phyloP scores from a whole-genome alignment of 2,329 filamentous ascomycete genomes.

The Epichloe bromicola region DNA sequence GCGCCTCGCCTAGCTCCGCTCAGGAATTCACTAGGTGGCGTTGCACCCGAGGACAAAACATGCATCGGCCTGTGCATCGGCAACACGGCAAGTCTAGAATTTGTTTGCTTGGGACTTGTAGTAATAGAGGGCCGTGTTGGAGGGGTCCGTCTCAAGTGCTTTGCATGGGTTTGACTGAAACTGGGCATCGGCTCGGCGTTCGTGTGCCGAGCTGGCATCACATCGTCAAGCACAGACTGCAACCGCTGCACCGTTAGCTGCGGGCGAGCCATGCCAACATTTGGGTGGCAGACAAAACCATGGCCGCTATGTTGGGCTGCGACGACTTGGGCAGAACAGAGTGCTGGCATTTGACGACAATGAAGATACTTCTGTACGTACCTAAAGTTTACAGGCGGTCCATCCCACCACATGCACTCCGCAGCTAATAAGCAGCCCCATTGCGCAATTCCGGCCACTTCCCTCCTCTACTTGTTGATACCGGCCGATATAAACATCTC shows the following conservation, averaged over 20 bases:
- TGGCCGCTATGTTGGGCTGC: not conserved
- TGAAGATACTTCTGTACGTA: no score
- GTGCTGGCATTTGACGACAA: no score
- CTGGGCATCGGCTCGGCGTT: not conserved
- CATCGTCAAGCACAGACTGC: no score
- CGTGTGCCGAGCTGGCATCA: not conserved
- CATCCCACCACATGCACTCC: no score
- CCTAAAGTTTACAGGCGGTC: no score
- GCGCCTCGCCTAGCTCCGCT: not conserved
- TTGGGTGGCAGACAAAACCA: no score
- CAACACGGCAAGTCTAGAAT: not conserved
- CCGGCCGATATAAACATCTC: not conserved
- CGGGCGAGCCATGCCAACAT: no score
- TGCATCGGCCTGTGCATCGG: not conserved
- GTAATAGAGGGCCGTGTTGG: not conserved
- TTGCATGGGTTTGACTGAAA: not conserved
- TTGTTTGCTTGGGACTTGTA: no score
- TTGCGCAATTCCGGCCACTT: conserved; percentile 3
- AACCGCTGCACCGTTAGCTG: no score
- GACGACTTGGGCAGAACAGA: not conserved
- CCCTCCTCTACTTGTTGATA: not conserved
- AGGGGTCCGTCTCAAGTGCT: not conserved
- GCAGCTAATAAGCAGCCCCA: no score
- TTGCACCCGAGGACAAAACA: not conserved
- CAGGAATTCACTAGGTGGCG: not conserved